Percentiles rank a stretch among this genome's conserved stretches.
Conservation (phyloP, 2,329 filamentous ascomycete species). For the Gnomoniopsis sp. region DNA sequence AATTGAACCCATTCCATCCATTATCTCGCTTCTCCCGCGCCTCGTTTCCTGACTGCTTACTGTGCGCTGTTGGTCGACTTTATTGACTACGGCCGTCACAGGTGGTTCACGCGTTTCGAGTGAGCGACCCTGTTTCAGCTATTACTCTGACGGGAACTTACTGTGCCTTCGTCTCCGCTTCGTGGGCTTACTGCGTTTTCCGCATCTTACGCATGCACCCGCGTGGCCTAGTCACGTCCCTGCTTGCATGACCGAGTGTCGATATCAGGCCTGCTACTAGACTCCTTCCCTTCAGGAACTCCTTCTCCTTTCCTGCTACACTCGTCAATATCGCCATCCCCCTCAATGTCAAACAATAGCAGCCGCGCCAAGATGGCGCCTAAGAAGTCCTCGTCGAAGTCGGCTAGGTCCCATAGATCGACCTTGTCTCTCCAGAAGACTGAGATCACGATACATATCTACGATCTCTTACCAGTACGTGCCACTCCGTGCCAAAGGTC, state of each 20-base stretch:
- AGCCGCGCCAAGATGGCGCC: slow-evolving; percentile 35
- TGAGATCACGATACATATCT: slow-evolving; percentile 73
- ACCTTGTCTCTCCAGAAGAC: slow-evolving; percentile 69
- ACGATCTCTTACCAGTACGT: slow-evolving; percentile 69
- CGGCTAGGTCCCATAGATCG: slow-evolving; percentile 51
- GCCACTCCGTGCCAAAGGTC: neutral
- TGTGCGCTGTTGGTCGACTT: neutral
- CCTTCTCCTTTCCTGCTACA: neutral
- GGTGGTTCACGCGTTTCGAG: neutral
- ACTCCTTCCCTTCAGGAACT: neutral
- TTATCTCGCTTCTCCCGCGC: neutral
- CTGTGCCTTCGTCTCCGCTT: neutral
- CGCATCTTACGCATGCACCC: neutral
- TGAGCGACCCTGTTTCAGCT: neutral
- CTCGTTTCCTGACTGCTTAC: neutral
- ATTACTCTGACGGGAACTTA: neutral
- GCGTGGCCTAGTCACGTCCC: neutral
- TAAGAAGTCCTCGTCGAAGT: slow-evolving; percentile 37
- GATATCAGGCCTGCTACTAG: neutral
- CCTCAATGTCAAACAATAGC: neutral
- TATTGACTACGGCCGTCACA: neutral
- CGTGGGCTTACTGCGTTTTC: neutral
- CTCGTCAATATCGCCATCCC: neutral
- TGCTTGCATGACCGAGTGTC: neutral
- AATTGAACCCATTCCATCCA: neutral